phyloP scores from a whole-genome alignment of 2,329 filamentous ascomycete genomes.

The Pseudogymnoascus verrucosus region DNA sequence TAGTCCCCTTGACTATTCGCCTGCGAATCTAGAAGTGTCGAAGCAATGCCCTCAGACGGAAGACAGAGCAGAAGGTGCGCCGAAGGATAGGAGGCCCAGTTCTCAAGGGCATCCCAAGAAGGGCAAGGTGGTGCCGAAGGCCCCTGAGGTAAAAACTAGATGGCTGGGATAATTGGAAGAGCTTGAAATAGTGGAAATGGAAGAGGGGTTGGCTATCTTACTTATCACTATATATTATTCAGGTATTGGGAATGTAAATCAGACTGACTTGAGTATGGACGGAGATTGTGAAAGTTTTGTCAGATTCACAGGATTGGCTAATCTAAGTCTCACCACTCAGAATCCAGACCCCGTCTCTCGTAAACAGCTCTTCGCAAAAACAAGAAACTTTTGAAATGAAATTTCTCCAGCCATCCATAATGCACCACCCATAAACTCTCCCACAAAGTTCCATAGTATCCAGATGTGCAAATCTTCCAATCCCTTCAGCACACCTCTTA shows the following conservation, averaged over 20 bases:
- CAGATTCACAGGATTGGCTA: conserved; percentile 1
- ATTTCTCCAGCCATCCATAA: background rate
- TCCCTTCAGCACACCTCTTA: background rate
- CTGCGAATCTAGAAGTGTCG: conserved; percentile 2
- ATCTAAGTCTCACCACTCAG: conserved; percentile 1
- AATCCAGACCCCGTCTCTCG: background rate
- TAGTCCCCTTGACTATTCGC: background rate
- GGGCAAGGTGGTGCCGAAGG: conserved; percentile 2
- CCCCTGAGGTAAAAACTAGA: background rate
- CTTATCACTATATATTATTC: background rate
- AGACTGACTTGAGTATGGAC: background rate
- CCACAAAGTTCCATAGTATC: background rate
- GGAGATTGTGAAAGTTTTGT: background rate
- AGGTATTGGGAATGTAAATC: background rate
- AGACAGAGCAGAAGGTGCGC: background rate
- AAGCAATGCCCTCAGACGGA: background rate
- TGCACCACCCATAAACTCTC: background rate
- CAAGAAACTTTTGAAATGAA: background rate
- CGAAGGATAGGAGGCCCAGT: conserved; percentile 1
- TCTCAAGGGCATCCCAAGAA: background rate
- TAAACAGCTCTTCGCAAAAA: background rate
- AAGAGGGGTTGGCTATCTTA: background rate
- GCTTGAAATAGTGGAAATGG: background rate
- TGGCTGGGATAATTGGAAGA: background rate
- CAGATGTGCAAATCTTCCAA: background rate